Percentiles rank a stretch among this genome's conserved stretches.
Evolutionary conservation across 164 flowering plant species (phyloP).

Genomic region (Pachysandra terminalis): DNA sequence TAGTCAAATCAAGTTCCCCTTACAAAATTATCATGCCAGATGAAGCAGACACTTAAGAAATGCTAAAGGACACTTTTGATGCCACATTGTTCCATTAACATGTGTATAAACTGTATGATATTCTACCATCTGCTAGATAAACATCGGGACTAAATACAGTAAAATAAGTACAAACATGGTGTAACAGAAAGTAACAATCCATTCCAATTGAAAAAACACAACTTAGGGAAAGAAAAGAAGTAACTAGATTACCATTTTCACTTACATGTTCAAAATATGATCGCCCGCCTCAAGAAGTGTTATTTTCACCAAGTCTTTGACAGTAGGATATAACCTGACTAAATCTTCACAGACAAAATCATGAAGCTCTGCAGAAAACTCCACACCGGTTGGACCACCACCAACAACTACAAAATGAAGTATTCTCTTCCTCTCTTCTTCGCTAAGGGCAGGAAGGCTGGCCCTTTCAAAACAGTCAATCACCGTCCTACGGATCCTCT

Average conservation of each 20-base stretch:
- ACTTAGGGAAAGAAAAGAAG: not conserved
- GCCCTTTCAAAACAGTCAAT: slow-evolving; percentile 86
- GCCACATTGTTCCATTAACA: too few species aligned
- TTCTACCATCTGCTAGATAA: too few species aligned
- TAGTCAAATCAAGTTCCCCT: too few species aligned
- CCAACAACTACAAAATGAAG: slow-evolving; percentile 95
- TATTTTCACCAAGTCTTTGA: slow-evolving; percentile 60
- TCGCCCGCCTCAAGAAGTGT: slow-evolving; percentile 78
- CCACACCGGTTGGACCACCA: slow-evolving; percentile 98
- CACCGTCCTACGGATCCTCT: slow-evolving; percentile 67
- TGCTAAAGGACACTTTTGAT: too few species aligned
- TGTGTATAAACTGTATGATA: too few species aligned
- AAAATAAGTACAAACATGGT: too few species aligned
- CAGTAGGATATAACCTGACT: slow-evolving; percentile 56
- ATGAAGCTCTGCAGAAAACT: slow-evolving; percentile 95
- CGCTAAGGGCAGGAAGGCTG: slow-evolving; percentile 67
- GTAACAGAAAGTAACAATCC: too few species aligned
- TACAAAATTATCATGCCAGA: too few species aligned
- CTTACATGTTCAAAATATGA: slow-evolving; percentile 84
- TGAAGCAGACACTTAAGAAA: too few species aligned
- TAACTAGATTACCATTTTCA: not conserved
- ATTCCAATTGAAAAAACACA: too few species aligned
- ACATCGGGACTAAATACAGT: too few species aligned
- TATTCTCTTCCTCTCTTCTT: slow-evolving; percentile 66
- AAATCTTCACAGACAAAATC: slow-evolving; percentile 80